Evolutionary conservation across 768 basidiomycete species (phyloP).

Genomic region (Tulasnella sp.): DNA sequence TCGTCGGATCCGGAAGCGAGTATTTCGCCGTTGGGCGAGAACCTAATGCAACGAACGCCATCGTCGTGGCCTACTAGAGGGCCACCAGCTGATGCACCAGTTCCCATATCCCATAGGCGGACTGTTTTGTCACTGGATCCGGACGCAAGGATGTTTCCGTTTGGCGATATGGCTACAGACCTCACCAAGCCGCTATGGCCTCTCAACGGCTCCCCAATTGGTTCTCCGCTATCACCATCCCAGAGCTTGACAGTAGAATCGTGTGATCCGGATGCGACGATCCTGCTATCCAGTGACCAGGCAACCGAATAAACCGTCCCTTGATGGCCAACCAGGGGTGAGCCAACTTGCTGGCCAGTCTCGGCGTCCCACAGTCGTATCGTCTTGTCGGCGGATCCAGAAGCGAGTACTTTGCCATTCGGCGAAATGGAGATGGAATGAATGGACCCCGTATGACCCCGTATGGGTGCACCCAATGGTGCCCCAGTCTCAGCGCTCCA

Average conservation of each 20-base stretch:
- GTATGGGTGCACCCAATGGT: neutral
- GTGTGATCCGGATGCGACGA: no score
- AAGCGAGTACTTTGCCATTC: neutral
- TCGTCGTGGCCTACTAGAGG: constrained; percentile 23
- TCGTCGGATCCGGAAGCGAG: constrained; percentile 27
- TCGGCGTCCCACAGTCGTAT: neutral
- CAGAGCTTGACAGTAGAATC: no score
- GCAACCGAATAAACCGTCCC: no score
- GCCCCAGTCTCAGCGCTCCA: neutral
- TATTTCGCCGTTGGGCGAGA: constrained; percentile 21
- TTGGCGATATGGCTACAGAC: constrained; percentile 19
- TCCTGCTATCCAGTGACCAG: no score
- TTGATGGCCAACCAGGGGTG: no score
- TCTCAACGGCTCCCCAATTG: neutral
- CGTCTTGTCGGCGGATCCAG: constrained; percentile 13
- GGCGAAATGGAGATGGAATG: constrained; percentile 18
- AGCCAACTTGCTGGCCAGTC: neutral
- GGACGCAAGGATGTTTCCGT: constrained; percentile 17
- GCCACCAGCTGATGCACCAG: neutral
- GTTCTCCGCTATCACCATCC: constrained; percentile 37
- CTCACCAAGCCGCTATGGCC: neutral
- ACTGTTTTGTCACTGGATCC: constrained; percentile 22
- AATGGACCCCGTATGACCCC: neutral
- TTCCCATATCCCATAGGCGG: constrained; percentile 17
- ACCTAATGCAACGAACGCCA: constrained; percentile 15